Percentiles rank a stretch among this genome's conserved stretches.
These are phyloP conservation scores for Neonectria magnoliae DNA, from an alignment of 2,329 filamentous ascomycete genomes.

Conservation along the genomic window DNA sequence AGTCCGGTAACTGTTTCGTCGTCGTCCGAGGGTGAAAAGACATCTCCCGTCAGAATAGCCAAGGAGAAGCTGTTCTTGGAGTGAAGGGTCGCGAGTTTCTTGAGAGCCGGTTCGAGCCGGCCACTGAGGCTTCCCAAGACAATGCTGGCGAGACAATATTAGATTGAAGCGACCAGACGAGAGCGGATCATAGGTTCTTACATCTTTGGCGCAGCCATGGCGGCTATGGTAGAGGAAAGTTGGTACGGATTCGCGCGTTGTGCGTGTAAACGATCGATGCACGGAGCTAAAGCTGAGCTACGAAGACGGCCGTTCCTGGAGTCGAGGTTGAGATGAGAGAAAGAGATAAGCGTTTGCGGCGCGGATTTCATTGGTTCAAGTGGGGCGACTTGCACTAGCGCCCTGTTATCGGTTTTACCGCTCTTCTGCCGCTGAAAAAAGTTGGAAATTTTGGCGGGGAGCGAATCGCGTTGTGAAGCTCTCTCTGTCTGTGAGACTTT, in stretches of 20 bases:
- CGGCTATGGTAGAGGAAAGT: constrained; percentile 21
- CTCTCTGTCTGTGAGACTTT: constrained; percentile 31
- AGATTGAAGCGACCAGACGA: constrained; percentile 1
- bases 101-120: constrained; percentile 77
- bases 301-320: constrained; percentile 5
- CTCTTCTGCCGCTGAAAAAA: constrained; percentile 47
- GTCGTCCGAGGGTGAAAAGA: constrained; percentile 74
- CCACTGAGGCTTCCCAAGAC: constrained; percentile 88
- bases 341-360: constrained; percentile 49
- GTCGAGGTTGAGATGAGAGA: background rate
- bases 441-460: constrained; percentile 45
- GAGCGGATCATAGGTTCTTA: constrained; percentile 40
- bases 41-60: constrained; percentile 83
- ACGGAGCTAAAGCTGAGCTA: constrained; percentile 10
- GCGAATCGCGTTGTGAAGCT: constrained; percentile 36
- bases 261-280: constrained; percentile 16
- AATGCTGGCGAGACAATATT: constrained; percentile 60
- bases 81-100: constrained; percentile 83
- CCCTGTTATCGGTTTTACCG: constrained; percentile 51
- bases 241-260: constrained; percentile 28
- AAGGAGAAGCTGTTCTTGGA: constrained; percentile 89
- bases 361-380: constrained; percentile 44
- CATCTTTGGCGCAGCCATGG: constrained; percentile 62
- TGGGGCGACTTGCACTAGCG: constrained; percentile 25
- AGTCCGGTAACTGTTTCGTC: constrained; percentile 70